Percentiles rank a stretch among this genome's conserved stretches.
Evolutionary conservation across 2,329 filamentous ascomycete species (phyloP).

Genomic region (Cercospora zeae-maydis): DNA sequence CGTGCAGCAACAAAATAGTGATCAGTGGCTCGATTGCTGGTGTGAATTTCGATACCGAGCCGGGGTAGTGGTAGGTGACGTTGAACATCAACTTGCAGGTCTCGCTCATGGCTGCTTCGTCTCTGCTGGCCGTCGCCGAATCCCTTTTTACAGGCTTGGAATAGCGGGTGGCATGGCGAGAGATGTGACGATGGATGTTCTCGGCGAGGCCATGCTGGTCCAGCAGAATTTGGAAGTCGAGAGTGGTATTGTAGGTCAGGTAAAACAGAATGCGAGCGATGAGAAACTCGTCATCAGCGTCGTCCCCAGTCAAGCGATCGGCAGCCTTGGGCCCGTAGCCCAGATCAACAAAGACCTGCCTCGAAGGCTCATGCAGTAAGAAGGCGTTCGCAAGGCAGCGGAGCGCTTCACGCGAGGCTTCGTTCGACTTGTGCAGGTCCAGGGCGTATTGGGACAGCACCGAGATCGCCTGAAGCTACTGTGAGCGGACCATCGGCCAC

Average conservation of each 20-base stretch:
- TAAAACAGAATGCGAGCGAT: slow-evolving; percentile 74
- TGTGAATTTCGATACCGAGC: slow-evolving; percentile 60
- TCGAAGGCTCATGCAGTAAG: slow-evolving; percentile 63
- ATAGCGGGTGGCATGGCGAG: slow-evolving; percentile 53
- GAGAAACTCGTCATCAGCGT: slow-evolving; percentile 81
- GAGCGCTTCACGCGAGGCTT: slow-evolving; percentile 69
- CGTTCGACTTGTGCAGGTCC: slow-evolving; percentile 53
- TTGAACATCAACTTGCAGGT: slow-evolving; percentile 89
- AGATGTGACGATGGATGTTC: slow-evolving; percentile 63
- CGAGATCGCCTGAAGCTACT: slow-evolving; percentile 61
- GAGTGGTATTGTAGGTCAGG: slow-evolving; percentile 70
- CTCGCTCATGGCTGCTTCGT: slow-evolving; percentile 76
- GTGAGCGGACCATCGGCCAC: background rate
- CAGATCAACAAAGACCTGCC: slow-evolving; percentile 70
- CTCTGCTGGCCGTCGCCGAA: slow-evolving; percentile 52
- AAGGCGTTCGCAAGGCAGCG: slow-evolving; percentile 83
- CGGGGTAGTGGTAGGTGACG: slow-evolving; percentile 69
- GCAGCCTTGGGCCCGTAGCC: slow-evolving; percentile 66
- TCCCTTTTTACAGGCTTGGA: slow-evolving; percentile 44
- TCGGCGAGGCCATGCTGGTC: slow-evolving; percentile 64
- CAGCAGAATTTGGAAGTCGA: slow-evolving; percentile 64
- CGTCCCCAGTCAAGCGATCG: slow-evolving; percentile 65
- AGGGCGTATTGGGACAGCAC: slow-evolving; percentile 63
- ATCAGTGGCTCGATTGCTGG: slow-evolving; percentile 66
- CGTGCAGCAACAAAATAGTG: slow-evolving; percentile 61